phyloP scores from a whole-genome alignment of 306 rosid genomes.

The Trifolium fragiferum region DNA sequence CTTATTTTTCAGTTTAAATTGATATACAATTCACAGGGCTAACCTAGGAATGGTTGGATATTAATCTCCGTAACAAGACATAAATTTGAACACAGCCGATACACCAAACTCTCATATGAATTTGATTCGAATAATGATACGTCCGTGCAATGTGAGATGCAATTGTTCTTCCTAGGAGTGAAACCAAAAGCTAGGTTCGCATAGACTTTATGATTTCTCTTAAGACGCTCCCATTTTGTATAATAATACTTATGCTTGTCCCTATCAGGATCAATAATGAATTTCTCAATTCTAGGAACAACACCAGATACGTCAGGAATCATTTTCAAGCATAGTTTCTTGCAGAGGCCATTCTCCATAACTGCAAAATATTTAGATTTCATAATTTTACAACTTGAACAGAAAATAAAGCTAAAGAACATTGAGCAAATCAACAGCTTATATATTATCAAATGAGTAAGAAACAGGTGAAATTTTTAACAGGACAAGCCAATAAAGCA shows the following conservation, averaged over 20 bases:
- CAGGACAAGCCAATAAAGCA: constrained; percentile 13
- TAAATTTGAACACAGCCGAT: constrained; percentile 53
- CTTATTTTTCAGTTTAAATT: constrained; percentile 24
- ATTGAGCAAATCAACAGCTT: constrained; percentile 11
- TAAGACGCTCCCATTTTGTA: constrained; percentile 49
- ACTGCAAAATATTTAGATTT: constrained; percentile 59
- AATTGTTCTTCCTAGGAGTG: constrained; percentile 43
- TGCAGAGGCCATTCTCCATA: constrained; percentile 58
- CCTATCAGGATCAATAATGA: constrained; percentile 50
- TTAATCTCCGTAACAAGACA: constrained; percentile 67
- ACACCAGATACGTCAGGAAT: constrained; percentile 60
- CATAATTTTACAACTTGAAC: constrained; percentile 29
- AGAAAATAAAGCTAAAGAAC: constrained; percentile 29
- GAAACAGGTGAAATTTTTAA: background rate
- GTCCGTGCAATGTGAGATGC: constrained; percentile 46
- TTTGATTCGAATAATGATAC: too few relatives aligned
- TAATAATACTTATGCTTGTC: constrained; percentile 17
- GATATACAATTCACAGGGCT: constrained; percentile 31
- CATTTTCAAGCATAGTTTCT: constrained; percentile 61
- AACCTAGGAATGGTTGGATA: constrained; percentile 72
- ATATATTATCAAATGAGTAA: constrained; percentile 4
- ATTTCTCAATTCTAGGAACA: constrained; percentile 48
- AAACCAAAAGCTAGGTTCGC: constrained; percentile 58
- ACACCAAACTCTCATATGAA: constrained; percentile 46
- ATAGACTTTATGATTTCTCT: constrained; percentile 57